Evolutionary conservation across 1,284 basidiomycete genomes (phyloP).

Genomic region (Apiotrichum sp.): DNA sequence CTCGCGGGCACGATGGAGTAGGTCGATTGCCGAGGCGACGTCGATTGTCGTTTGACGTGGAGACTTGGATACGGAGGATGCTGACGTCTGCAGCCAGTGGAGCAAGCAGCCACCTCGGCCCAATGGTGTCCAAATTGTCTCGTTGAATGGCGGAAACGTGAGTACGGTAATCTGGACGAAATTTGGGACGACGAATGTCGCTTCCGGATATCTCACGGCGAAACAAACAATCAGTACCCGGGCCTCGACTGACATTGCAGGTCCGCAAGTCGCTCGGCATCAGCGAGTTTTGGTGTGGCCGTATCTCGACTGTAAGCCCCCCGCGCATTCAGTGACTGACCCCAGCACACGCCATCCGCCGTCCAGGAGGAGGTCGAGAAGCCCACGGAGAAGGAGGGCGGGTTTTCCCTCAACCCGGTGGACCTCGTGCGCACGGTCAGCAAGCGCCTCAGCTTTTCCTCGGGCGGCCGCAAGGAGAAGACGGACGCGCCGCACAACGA

Average conservation of each 20-base stretch:
- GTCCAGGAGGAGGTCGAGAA: neutral
- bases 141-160: conserved; percentile 17
- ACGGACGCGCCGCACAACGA: neutral
- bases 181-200: too few relatives aligned
- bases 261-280: conserved; percentile 27
- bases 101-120: conserved; percentile 21
- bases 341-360: conserved; percentile 4
- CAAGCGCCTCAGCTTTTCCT: neutral
- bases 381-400: neutral
- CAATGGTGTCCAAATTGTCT: conserved; percentile 25
- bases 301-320: conserved; percentile 10
- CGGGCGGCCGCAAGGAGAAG: neutral
- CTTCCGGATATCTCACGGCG: too few relatives aligned
- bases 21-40: conserved; percentile 2
- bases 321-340: neutral
- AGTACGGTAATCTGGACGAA: neutral
- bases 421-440: neutral
- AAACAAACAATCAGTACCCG: neutral
- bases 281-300: conserved; percentile 37
- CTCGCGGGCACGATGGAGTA: conserved; percentile 30
- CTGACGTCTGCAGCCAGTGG: conserved; percentile 26
- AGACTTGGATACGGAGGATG: neutral
- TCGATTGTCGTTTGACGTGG: too few relatives aligned
- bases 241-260: conserved; percentile 9
- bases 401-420: neutral